A percentile compares a stretch with the other conserved stretches of the same genome.
Evolutionary conservation across 192 early-diverging fungal species (phyloP).

Genomic region (Haplosporangium gracile): DNA sequence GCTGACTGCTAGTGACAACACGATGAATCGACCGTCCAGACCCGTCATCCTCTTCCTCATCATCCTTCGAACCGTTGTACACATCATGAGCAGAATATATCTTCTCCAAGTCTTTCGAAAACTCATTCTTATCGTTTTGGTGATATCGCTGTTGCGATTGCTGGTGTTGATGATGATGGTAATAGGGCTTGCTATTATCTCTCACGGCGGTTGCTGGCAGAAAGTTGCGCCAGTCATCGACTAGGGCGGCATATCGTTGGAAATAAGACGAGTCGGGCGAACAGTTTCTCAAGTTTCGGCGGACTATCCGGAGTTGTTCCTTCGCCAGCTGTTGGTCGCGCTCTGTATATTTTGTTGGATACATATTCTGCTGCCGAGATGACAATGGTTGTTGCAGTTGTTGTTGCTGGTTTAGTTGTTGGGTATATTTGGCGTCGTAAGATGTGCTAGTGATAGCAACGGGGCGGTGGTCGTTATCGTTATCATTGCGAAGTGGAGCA

Average conservation of each 20-base stretch:
- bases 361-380: not conserved
- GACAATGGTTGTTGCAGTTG: not conserved
- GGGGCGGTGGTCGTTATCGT: not conserved
- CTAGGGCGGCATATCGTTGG: conserved; percentile 17
- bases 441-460: not conserved
- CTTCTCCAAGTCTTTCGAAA: not conserved
- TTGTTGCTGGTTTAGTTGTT: not conserved
- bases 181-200: not conserved
- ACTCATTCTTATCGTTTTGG: not conserved
- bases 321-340: conserved; percentile 21
- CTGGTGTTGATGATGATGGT: not conserved
- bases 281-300: conserved; percentile 18
- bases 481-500: conserved; percentile 5
- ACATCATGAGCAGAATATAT: not conserved
- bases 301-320: conserved; percentile 36
- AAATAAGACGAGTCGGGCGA: conserved; percentile 33
- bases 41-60: not conserved
- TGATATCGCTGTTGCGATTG: not conserved
- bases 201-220: not conserved
- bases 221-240: conserved; percentile 43
- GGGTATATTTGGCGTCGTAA: not conserved
- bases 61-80: not conserved
- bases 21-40: not conserved
- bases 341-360: conserved; percentile 7
- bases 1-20: not conserved